Evolutionary conservation across 331 rosid species (phyloP).

Genomic region (Pyrus hybrid): DNA sequence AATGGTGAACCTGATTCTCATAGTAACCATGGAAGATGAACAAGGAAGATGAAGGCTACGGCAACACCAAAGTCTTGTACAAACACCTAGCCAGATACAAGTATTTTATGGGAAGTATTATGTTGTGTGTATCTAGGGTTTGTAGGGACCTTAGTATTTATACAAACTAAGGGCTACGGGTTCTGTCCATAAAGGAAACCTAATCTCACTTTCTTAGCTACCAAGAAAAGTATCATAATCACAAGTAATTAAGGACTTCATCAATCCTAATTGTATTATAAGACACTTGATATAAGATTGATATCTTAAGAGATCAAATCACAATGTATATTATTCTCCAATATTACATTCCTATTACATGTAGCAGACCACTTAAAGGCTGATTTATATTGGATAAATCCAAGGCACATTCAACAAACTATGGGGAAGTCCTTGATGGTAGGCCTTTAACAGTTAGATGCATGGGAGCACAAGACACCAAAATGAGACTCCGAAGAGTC

Average conservation of each 20-base stretch:
- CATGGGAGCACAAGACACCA: no score
- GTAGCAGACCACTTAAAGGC: no score
- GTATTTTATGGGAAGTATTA: no score
- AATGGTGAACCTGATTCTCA: background rate
- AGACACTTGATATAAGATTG: background rate
- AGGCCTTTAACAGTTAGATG: no score
- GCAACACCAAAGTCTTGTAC: background rate
- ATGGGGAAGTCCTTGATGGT: no score
- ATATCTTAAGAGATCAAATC: background rate
- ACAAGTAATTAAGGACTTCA: background rate
- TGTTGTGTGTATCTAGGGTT: background rate
- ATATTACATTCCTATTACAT: no score
- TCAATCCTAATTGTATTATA: no score
- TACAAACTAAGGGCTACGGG: background rate
- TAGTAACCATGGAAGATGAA: background rate
- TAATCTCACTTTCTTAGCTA: background rate
- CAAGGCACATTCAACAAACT: no score
- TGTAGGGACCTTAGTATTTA: background rate
- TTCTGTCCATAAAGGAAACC: background rate
- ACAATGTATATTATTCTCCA: background rate
- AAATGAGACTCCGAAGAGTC: no score
- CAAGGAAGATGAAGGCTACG: background rate
- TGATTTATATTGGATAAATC: no score
- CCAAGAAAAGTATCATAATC: background rate
- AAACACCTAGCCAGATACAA: no score